phyloP scores from a whole-genome alignment of 2,329 filamentous ascomycete genomes.

The Hymenoscyphus scutula region DNA sequence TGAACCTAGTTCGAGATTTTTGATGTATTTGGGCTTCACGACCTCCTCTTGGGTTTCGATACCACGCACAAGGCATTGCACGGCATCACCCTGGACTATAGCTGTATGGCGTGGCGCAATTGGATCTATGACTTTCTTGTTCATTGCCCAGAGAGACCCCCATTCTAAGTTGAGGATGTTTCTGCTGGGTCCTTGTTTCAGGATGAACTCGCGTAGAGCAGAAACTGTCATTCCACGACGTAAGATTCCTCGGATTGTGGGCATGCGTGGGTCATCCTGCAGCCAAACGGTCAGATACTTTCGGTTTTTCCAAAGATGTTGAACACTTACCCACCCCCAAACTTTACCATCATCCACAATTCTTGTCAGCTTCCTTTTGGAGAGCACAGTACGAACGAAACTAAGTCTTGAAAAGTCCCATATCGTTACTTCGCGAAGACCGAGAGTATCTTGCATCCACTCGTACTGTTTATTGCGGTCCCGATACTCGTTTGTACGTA shows the following conservation, averaged over 20 bases:
- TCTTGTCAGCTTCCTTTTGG: slow-evolving; percentile 79
- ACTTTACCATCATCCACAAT: slow-evolving; percentile 72
- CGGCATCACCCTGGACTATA: neutral
- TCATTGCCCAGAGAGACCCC: slow-evolving; percentile 62
- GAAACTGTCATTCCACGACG: slow-evolving; percentile 72
- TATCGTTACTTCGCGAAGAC: slow-evolving; percentile 71
- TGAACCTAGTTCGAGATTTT: neutral
- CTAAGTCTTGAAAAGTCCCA: slow-evolving; percentile 84
- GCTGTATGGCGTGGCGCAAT: slow-evolving; percentile 57
- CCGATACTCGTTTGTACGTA: slow-evolving; percentile 79
- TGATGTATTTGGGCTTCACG: neutral
- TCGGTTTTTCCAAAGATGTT: neutral
- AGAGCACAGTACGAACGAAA: slow-evolving; percentile 75
- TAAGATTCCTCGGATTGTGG: slow-evolving; percentile 74
- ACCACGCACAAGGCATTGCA: neutral
- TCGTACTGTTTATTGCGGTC: slow-evolving; percentile 81
- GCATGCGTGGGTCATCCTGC: slow-evolving; percentile 75
- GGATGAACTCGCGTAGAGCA: slow-evolving; percentile 74
- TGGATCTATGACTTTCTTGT: slow-evolving; percentile 78
- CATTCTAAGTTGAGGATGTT: slow-evolving; percentile 81
- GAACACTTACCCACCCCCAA: slow-evolving; percentile 58
- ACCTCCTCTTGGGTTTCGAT: neutral
- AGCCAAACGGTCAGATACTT: neutral
- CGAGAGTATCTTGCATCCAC: slow-evolving; percentile 72
- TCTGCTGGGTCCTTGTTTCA: slow-evolving; percentile 75